Conservation (phyloP, 495 filamentous ascomycete species). For the Annulohypoxylon moriforme region DNA sequence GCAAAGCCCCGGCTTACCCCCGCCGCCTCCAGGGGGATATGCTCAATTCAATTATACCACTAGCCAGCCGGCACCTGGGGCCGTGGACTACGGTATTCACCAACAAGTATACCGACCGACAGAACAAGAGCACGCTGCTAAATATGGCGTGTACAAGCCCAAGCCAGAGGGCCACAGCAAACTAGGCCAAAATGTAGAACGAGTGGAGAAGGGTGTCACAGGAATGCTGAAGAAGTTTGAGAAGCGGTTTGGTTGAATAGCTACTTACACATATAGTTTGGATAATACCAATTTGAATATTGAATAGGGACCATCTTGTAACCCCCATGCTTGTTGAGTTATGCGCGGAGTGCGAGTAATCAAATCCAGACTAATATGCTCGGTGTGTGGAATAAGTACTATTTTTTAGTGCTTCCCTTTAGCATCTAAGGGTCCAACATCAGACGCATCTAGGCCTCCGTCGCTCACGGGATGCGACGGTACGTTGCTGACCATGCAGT, state of each 20-base stretch:
- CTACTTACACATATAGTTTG: neutral
- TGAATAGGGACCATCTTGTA: slow-evolving; percentile 14
- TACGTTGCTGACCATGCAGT: slow-evolving; percentile 4
- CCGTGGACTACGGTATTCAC: slow-evolving; percentile 74
- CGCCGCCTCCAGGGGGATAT: slow-evolving; percentile 61
- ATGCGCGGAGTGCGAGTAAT: neutral
- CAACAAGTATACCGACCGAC: slow-evolving; percentile 82
- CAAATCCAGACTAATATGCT: neutral
- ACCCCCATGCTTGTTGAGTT: neutral
- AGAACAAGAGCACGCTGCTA: slow-evolving; percentile 63
- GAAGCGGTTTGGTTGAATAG: slow-evolving; percentile 72
- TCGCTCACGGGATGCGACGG: slow-evolving; percentile 3
- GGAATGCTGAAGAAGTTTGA: slow-evolving; percentile 89
- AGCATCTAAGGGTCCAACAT: neutral
- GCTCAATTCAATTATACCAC: slow-evolving; percentile 66
- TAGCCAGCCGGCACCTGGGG: slow-evolving; percentile 39
- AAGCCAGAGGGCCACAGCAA: slow-evolving; percentile 65
- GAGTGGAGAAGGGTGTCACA: slow-evolving; percentile 81
- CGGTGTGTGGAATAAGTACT: neutral
- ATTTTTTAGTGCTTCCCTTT: neutral
- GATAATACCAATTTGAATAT: neutral
- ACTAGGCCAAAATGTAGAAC: slow-evolving; percentile 74
- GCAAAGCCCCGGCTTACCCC: slow-evolving; percentile 46
- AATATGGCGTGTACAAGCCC: slow-evolving; percentile 57
- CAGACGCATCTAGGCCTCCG: slow-evolving; percentile 1